These are phyloP conservation scores for Aspergillus caelatus DNA, from an alignment of 2,329 filamentous ascomycete genomes.

Conservation along the genomic window DNA sequence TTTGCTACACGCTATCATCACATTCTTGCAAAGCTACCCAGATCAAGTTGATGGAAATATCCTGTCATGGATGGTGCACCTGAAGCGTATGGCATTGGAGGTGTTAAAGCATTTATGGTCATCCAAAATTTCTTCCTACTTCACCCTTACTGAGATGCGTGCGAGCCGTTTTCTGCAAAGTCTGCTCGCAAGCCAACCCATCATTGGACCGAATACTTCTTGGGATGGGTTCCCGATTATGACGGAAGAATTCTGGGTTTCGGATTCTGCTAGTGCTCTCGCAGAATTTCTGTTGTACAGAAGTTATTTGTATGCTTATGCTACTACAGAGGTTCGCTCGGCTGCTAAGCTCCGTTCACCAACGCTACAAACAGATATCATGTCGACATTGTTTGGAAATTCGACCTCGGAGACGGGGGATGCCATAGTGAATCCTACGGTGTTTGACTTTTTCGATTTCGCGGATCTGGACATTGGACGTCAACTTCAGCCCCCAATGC, in stretches of 20 bases:
- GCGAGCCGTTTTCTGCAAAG: constrained; percentile 78
- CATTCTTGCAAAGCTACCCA: constrained; percentile 70
- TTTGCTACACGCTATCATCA: constrained; percentile 79
- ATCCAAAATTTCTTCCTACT: constrained; percentile 73
- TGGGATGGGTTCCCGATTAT: constrained; percentile 73
- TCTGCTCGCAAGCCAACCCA: constrained; percentile 70
- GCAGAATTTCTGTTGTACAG: constrained; percentile 78
- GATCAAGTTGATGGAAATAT: constrained; percentile 63
- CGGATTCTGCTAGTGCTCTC: constrained; percentile 68
- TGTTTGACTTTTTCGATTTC: constrained; percentile 95
- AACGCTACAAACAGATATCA: constrained; percentile 67
- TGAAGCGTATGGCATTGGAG: constrained; percentile 70
- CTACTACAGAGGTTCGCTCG: constrained; percentile 79
- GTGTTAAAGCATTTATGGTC: constrained; percentile 82
- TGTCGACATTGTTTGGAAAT: constrained; percentile 71
- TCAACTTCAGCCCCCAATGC: constrained; percentile 52
- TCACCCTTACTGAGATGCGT: constrained; percentile 79
- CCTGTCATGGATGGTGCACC: constrained; percentile 67
- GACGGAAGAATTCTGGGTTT: constrained; percentile 69
- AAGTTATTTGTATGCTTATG: constrained; percentile 79
- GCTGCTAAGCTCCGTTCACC: constrained; percentile 72
- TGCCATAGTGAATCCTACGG: constrained; percentile 67
- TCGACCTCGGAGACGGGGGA: constrained; percentile 69
- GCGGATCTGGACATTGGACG: constrained; percentile 64
- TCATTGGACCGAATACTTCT: constrained; percentile 68